Percentiles rank a stretch among this genome's conserved stretches.
phyloP scores from a whole-genome alignment of 495 filamentous ascomycete genomes.

The Echria macrotheca region DNA sequence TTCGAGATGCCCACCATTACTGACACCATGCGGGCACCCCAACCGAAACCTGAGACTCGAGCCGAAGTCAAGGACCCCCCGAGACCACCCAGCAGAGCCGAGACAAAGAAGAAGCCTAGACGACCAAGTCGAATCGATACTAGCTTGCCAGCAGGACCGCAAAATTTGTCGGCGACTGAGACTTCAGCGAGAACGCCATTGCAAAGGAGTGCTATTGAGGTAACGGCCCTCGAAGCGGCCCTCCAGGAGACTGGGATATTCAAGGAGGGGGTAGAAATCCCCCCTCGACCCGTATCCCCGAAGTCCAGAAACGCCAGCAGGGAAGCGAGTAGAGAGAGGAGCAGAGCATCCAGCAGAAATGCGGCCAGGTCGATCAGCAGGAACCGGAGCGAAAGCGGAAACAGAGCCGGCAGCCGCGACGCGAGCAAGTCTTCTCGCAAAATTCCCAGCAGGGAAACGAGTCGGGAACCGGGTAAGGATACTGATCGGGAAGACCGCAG shows the following conservation, averaged over 20 bases:
- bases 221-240: neutral
- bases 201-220: too few species aligned
- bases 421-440: neutral
- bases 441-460: neutral
- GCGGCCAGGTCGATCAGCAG: too few species aligned
- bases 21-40: neutral
- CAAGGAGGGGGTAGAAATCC: neutral
- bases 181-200: too few species aligned
- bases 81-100: too few species aligned
- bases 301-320: conserved; percentile 15
- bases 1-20: conserved; percentile 6
- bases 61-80: too few species aligned
- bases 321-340: neutral
- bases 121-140: too few species aligned
- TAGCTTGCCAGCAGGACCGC: too few species aligned
- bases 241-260: neutral
- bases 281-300: conserved; percentile 3
- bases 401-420: neutral
- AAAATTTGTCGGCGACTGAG: too few species aligned
- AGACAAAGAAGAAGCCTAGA: too few species aligned
- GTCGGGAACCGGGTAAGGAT: neutral
- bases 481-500: neutral
- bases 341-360: neutral
- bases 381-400: neutral
- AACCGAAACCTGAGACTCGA: too few species aligned